Base-by-base conservation (phyloP, 202 grass and related monocot species). In the Alloteropsis angusta region DNA sequence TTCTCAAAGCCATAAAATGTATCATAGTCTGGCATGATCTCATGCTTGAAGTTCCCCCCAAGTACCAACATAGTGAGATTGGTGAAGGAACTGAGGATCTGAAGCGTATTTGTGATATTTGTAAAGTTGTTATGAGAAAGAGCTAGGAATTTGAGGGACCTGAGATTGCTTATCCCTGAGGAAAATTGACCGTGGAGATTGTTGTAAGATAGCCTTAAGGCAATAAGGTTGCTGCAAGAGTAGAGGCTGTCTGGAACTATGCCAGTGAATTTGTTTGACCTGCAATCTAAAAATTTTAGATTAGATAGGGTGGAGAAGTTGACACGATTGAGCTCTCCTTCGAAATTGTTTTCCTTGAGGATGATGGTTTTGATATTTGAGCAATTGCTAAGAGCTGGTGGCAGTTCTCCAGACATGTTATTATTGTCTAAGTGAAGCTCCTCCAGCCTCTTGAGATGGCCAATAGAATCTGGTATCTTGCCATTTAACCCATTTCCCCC, bases 181-280 rank as follows among this genome's bases (percentile, higher is more conserved):
- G 65, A 87, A 71, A 86, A 41, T 55, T 80, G 54, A 17, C 88
- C 88, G 4, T 89, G 78, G 56, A 91, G 82, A 4, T 87, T 91
- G 50, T 88, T 85, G 7, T 5, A 60, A 55, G 88, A 77, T 53
- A 90, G 38, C 55, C 86, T 72, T 15, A 93, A 19, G 6, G 42
- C 55, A 53, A 32, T 64, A 19, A 90, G 60, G 42, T 90, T 85
- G 32, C 38, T 39, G 45, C 88, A 89, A 73, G 60, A 87, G 60
- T 71, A 89, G 34, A 79, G 46, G 72, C 12, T 88, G 14, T 73
- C 71, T 10, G 87, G 87, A 54, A 93, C 14, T 41, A 2, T 44
- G 6, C 91, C 82, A 4, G 12, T 69, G 65, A 93, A 74, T 17
- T 57, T 74, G 49, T 85, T 93, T 2, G 7, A 13, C 17, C 14